A percentile compares a stretch with the other conserved stretches of the same genome.
Conservation (phyloP, 345 rosid genomes). For the Anacardium occidentale region DNA sequence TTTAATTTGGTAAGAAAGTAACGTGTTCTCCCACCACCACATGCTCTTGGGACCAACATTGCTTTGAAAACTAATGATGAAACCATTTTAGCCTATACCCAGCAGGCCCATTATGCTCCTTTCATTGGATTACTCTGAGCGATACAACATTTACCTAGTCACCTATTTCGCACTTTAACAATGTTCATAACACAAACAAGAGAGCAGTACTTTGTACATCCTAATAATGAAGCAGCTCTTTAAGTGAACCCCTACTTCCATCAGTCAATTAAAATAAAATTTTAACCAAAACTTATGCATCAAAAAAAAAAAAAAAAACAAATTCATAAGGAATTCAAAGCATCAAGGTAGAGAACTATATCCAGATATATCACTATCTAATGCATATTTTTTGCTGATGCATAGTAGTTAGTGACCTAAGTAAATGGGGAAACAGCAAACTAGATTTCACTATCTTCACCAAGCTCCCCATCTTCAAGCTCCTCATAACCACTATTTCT, state of each 20-base stretch:
- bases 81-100: not conserved
- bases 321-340: not conserved
- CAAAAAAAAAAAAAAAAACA: too few species aligned
- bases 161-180: not conserved
- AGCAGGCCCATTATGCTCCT: not conserved
- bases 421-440: conserved; percentile 5
- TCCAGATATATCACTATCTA: not conserved
- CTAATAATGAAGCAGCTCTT: not conserved
- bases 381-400: conserved; percentile 9
- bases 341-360: not conserved
- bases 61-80: not conserved
- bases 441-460: conserved; percentile 87
- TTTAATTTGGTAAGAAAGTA: conserved; percentile 6
- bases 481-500: conserved; percentile 69
- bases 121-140: conserved; percentile 8
- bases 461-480: conserved; percentile 95
- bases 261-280: not conserved
- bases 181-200: not conserved
- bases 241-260: not conserved
- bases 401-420: conserved; percentile 7
- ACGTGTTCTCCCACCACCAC: not conserved
- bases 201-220: conserved; percentile 5
- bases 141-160: not conserved
- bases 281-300: not conserved
- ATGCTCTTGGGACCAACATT: conserved; percentile 12